Evolutionary conservation across 768 basidiomycete genomes (phyloP).

Genomic region (Mycena alexandri): DNA sequence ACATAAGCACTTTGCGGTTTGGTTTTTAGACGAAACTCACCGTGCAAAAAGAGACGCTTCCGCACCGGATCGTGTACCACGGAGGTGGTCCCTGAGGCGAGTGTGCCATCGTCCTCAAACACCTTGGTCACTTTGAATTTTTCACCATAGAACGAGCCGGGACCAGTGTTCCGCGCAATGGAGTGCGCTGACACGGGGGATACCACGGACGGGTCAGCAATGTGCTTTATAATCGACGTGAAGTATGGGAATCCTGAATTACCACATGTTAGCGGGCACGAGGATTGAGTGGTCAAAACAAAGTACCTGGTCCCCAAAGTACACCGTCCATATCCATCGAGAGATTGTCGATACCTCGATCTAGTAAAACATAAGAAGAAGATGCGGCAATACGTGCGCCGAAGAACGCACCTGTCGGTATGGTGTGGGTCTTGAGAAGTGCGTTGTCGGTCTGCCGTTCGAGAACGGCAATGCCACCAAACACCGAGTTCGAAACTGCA

Average conservation of each 20-base stretch:
- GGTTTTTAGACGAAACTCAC: slow-evolving; percentile 50
- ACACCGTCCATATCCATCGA: slow-evolving; percentile 69
- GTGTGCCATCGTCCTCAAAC: slow-evolving; percentile 75
- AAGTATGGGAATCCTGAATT: slow-evolving; percentile 58
- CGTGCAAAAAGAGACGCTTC: slow-evolving; percentile 67
- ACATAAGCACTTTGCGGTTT: slow-evolving; percentile 17
- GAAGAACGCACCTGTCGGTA: slow-evolving; percentile 61
- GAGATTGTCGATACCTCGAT: slow-evolving; percentile 71
- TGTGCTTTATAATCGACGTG: slow-evolving; percentile 53
- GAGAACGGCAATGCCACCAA: slow-evolving; percentile 63
- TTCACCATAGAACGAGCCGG: slow-evolving; percentile 66
- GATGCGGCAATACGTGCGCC: slow-evolving; percentile 12
- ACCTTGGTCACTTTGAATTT: slow-evolving; percentile 74
- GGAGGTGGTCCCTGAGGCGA: slow-evolving; percentile 69
- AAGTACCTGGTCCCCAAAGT: slow-evolving; percentile 73
- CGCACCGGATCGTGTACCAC: slow-evolving; percentile 68
- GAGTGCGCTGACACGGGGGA: slow-evolving; percentile 65
- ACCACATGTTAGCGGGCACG: background rate
- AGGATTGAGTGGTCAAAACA: slow-evolving; percentile 19
- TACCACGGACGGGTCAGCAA: slow-evolving; percentile 54
- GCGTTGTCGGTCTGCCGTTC: slow-evolving; percentile 72
- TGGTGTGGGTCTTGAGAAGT: slow-evolving; percentile 64
- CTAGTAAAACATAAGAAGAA: slow-evolving; percentile 44
- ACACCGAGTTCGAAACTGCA: slow-evolving; percentile 55
- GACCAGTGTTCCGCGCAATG: slow-evolving; percentile 66